These are phyloP conservation scores for Vaccinium darrowii DNA, from an alignment of 148 eudicot genomes.

Conservation along the genomic window DNA sequence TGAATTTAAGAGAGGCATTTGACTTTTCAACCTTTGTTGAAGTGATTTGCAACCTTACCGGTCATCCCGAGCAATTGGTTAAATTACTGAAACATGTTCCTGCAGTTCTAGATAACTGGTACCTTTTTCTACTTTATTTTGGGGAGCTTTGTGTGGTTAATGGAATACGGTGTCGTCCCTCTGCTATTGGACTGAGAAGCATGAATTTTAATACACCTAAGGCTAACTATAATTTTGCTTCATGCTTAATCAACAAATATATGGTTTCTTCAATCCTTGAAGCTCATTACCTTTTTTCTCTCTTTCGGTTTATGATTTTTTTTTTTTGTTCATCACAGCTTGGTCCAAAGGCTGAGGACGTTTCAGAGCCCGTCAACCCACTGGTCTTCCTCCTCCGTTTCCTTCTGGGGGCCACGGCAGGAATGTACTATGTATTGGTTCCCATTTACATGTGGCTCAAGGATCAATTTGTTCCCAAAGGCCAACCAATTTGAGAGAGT, in stretches of 20 bases:
- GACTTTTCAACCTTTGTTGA: background rate
- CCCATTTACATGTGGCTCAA: slow-evolving; percentile 96
- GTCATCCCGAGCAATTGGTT: background rate
- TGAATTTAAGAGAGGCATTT: background rate
- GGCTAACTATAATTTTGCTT: background rate
- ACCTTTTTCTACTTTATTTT: background rate
- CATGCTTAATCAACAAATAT: background rate
- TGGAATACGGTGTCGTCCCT: background rate
- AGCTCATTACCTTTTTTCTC: background rate
- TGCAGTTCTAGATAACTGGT: background rate
- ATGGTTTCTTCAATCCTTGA: background rate
- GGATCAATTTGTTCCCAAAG: slow-evolving; percentile 72
- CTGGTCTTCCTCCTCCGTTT: slow-evolving; percentile 60
- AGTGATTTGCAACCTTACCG: background rate
- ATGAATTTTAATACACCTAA: background rate
- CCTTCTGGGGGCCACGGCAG: slow-evolving; percentile 67
- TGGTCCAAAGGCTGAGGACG: slow-evolving; percentile 83
- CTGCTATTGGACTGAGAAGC: background rate
- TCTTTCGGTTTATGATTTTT: background rate
- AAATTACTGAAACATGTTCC: background rate
- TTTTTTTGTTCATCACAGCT: slow-evolving; percentile 37
- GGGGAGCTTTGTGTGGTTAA: background rate
- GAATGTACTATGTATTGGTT: slow-evolving; percentile 58
- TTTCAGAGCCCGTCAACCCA: slow-evolving; percentile 65
- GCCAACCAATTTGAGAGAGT: slow-evolving; percentile 52